phyloP scores from a whole-genome alignment of 257 asterid species.

The Scutellaria barbata region DNA sequence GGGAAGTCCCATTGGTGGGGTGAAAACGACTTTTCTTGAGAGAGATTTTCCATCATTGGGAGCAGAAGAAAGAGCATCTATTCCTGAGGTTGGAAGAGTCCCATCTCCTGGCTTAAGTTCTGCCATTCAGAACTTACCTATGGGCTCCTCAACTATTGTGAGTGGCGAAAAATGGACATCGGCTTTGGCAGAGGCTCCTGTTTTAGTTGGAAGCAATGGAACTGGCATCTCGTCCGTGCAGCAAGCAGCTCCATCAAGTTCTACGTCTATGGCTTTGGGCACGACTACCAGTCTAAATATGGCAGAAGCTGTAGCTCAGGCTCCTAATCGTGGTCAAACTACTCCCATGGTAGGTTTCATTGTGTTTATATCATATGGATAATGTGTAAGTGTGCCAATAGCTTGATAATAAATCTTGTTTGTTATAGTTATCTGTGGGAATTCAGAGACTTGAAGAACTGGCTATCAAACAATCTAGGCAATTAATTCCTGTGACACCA shows the following conservation, averaged over 20 bases:
- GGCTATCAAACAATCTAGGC: conserved; percentile 78
- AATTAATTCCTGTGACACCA: conserved; percentile 77
- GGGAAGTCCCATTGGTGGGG: conserved; percentile 41
- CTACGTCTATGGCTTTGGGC: conserved; percentile 42
- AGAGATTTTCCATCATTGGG: conserved; percentile 70
- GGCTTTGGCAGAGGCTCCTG: conserved; percentile 76
- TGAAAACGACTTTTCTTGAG: conserved; percentile 51
- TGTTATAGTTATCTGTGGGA: conserved; percentile 58
- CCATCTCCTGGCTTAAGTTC: conserved; percentile 72
- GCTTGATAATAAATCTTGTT: conserved; percentile 19
- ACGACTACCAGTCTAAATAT: conserved; percentile 57
- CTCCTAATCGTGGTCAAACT: conserved; percentile 57
- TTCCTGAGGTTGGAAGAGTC: conserved; percentile 65
- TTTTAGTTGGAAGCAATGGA: conserved; percentile 47
- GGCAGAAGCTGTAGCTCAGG: conserved; percentile 86
- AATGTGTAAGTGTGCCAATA: conserved; percentile 28
- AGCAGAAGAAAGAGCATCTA: conserved; percentile 54
- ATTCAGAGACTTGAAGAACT: conserved; percentile 79
- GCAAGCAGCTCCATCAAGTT: conserved; percentile 46
- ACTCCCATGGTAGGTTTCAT: conserved; percentile 58
- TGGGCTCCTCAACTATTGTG: conserved; percentile 47
- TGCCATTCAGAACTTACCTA: conserved; percentile 55
- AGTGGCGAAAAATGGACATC: conserved; percentile 81
- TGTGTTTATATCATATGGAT: conserved; percentile 5
- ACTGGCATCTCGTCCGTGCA: conserved; percentile 46